Conservation (phyloP, 805 yeast genomes). For the Zygoascus flipseniorum region DNA sequence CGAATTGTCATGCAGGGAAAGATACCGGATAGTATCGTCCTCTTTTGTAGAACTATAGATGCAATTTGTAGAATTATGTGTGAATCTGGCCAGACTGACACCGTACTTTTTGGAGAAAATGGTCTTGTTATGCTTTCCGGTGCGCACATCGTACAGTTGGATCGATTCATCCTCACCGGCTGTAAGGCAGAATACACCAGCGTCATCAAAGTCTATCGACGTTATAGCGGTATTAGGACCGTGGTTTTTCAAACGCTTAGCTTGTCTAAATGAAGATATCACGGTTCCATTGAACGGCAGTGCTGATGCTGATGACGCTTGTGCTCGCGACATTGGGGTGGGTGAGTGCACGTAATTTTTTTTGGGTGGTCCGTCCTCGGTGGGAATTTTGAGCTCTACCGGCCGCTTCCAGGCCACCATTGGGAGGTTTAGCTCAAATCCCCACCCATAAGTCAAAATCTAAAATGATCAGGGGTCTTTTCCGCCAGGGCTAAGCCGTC, state of each 20-base stretch:
- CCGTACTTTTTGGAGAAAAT: slow-evolving; percentile 87
- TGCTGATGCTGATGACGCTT: slow-evolving; percentile 9
- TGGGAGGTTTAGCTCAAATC: no score
- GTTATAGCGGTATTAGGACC: slow-evolving; percentile 25
- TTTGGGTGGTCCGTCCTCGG: no score
- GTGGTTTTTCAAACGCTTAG: slow-evolving; percentile 45
- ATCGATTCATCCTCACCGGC: slow-evolving; percentile 85
- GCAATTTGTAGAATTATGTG: slow-evolving; percentile 64
- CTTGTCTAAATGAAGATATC: slow-evolving; percentile 28
- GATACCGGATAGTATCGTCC: slow-evolving; percentile 57
- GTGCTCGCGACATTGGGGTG: background rate
- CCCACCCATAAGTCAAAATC: no score
- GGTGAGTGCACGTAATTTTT: background rate
- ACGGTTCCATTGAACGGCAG: slow-evolving; percentile 10
- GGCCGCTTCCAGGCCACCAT: no score
- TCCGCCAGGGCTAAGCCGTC: no score
- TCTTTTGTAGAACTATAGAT: slow-evolving; percentile 78
- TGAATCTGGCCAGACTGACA: slow-evolving; percentile 74
- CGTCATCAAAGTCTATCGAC: slow-evolving; percentile 62
- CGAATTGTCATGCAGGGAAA: slow-evolving; percentile 68
- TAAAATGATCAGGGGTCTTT: no score
- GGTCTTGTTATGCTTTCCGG: slow-evolving; percentile 54
- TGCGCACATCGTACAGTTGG: slow-evolving; percentile 68
- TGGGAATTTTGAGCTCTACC: no score
- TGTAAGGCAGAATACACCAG: slow-evolving; percentile 69